Conservation (phyloP, 257 asterid genomes). For the Capsicum baccatum region DNA sequence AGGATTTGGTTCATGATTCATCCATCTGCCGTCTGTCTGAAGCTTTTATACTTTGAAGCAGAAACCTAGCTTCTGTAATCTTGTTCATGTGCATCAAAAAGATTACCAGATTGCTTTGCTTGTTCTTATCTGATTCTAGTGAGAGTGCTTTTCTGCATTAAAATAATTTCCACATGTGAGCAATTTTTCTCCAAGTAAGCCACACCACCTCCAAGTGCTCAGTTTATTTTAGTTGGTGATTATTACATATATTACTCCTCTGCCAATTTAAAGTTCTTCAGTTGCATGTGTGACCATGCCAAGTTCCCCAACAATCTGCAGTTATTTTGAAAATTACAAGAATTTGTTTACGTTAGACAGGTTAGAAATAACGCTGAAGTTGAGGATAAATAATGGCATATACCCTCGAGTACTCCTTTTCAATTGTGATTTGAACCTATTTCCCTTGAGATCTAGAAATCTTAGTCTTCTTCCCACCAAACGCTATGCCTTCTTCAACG, state of each 20-base stretch:
- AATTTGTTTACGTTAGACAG: not conserved
- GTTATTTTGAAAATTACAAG: not conserved
- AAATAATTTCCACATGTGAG: not conserved
- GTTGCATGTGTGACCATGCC: too few species aligned
- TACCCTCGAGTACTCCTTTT: conserved; percentile 84
- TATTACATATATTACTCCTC: too few species aligned
- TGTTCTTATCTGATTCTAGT: conserved; percentile 75
- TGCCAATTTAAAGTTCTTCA: too few species aligned
- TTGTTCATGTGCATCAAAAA: conserved; percentile 84
- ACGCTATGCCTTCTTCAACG: too few species aligned
- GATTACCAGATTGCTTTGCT: conserved; percentile 86
- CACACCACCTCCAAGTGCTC: too few species aligned
- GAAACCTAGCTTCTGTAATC: conserved; percentile 74
- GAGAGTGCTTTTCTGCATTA: conserved; percentile 85
- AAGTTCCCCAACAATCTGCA: conserved; percentile 62
- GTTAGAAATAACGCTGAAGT: not conserved
- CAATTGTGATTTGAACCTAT: conserved; percentile 59
- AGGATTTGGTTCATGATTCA: too few species aligned
- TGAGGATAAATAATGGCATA: not conserved
- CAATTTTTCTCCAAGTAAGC: too few species aligned
- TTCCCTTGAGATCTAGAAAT: too few species aligned
- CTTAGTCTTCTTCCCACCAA: too few species aligned
- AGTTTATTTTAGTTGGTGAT: too few species aligned
- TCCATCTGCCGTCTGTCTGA: conserved; percentile 29
- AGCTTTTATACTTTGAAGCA: conserved; percentile 64